These are phyloP conservation scores for Podosphaera xanthii DNA, from an alignment of 2,329 filamentous ascomycete species.

Conservation along the genomic window DNA sequence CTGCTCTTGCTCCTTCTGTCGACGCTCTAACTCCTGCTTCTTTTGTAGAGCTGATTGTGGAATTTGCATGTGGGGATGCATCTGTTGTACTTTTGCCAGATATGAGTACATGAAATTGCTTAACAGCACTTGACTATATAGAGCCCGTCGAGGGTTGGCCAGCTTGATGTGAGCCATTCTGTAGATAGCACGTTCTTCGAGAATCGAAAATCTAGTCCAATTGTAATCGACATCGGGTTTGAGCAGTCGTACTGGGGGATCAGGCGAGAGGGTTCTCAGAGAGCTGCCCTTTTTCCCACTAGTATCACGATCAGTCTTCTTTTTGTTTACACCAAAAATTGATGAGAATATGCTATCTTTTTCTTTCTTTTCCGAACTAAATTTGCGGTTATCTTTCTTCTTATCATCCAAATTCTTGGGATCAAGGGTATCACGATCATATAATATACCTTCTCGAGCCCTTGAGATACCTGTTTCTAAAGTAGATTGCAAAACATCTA, in stretches of 20 bases:
- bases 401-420: slow-evolving; percentile 56
- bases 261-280: slow-evolving; percentile 56
- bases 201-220: slow-evolving; percentile 84
- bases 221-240: slow-evolving; percentile 84
- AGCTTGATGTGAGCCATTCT: slow-evolving; percentile 97
- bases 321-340: slow-evolving; percentile 76
- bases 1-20: slow-evolving; percentile 20
- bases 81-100: slow-evolving; percentile 91
- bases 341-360: slow-evolving; percentile 88
- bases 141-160: slow-evolving; percentile 77
- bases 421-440: slow-evolving; percentile 57
- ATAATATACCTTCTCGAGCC: slow-evolving; percentile 60
- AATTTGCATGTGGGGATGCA: slow-evolving; percentile 89
- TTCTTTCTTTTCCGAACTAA: slow-evolving; percentile 63
- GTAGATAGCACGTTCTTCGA: slow-evolving; percentile 93
- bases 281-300: slow-evolving; percentile 49
- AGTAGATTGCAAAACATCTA: slow-evolving; percentile 72
- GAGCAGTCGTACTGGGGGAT: slow-evolving; percentile 49
- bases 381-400: slow-evolving; percentile 57
- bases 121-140: slow-evolving; percentile 84
- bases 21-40: slow-evolving; percentile 33
- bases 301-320: slow-evolving; percentile 57
- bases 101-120: slow-evolving; percentile 99
- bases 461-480: slow-evolving; percentile 43
- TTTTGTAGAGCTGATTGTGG: slow-evolving; percentile 59